Conservation (phyloP, 2,329 filamentous ascomycete genomes). For the Neocatenulostroma microsporum region DNA sequence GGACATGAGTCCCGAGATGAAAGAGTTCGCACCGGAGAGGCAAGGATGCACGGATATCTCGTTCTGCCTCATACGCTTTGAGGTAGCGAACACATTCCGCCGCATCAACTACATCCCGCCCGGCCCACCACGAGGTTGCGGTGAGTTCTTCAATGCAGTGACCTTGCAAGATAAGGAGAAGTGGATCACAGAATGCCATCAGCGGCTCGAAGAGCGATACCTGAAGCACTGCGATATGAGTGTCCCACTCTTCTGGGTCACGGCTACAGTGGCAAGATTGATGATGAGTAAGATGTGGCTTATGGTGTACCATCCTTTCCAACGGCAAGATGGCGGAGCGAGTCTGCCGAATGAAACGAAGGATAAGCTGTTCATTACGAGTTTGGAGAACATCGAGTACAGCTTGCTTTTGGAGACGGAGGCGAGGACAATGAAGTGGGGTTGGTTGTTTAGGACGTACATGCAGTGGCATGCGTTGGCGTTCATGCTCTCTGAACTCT, state of each 20-base stretch:
- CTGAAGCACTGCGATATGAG: conserved; percentile 46
- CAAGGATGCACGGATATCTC: conserved; percentile 53
- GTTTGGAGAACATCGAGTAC: conserved; percentile 68
- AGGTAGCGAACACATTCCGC: conserved; percentile 43
- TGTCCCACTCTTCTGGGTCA: conserved; percentile 59
- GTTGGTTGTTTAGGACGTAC: conserved; percentile 58
- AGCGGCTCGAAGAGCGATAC: conserved; percentile 43
- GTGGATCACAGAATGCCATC: conserved; percentile 43
- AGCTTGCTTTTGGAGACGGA: conserved; percentile 59
- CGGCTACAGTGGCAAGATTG: conserved; percentile 59
- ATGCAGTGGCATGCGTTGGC: conserved; percentile 60
- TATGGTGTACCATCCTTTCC: conserved; percentile 66
- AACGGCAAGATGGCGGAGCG: conserved; percentile 51
- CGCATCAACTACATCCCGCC: conserved; percentile 40
- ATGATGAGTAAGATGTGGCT: conserved; percentile 73
- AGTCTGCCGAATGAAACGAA: conserved; percentile 55
- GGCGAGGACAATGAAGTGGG: conserved; percentile 53
- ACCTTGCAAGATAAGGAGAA: conserved; percentile 42
- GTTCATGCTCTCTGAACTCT: conserved; percentile 54
- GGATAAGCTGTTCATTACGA: conserved; percentile 62
- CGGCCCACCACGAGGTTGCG: conserved; percentile 34
- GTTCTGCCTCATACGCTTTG: conserved; percentile 47
- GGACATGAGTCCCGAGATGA: conserved; percentile 45
- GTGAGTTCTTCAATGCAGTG: conserved; percentile 32
- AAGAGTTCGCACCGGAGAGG: conserved; percentile 40